Evolutionary conservation across 345 rosid species (phyloP), one percentile per base, ranked within the genome.

Genomic region (Pistacia atlantica): DNA sequence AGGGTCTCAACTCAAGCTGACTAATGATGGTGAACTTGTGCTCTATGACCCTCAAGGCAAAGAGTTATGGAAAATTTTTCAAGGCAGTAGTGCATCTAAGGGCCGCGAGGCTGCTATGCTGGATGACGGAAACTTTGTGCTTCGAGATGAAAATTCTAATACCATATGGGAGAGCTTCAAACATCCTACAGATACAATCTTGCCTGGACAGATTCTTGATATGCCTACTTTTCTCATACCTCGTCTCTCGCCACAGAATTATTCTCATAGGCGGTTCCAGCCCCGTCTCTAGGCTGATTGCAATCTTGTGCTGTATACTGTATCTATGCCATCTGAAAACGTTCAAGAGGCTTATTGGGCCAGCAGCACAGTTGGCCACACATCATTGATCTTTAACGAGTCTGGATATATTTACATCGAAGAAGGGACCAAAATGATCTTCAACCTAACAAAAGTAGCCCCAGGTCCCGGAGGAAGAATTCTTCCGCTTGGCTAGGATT

Each of bases 81-180:
- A 7, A 18, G 52, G 2, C 18, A 12, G 52, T 22, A 9, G 18
- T 1, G 35, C n/a, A 11, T 35, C 61, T 22, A 37, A 18, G 48
- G 17, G 3, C 18, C 56, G 3, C 17, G 25, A 3, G 1, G 78
- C 65, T 14, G 56, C 65, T 4, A 55, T 66, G 66, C 72, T 35
- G 38, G 72, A 56, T 56, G 42, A 38, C 14, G 78, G 78, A 22
- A 66, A 75, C 42, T 59, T 45, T 72, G 66, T 72, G 66, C 75
- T 72, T 59, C 20, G 59, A 22, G 66, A 60, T 25, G 20, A 11
- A 54, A 42, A 56, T 54, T 66, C 64, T 7, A 37, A 64, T 11
- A 8, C 1, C 14, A 38, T 56, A 13, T 75, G 78, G 78, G 56
- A 66, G 63, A 75, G 78, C 20, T 75, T 65, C 42, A 22, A 75